Conservation (phyloP, 2,329 filamentous ascomycete species). For the Rutstroemia sp. region DNA sequence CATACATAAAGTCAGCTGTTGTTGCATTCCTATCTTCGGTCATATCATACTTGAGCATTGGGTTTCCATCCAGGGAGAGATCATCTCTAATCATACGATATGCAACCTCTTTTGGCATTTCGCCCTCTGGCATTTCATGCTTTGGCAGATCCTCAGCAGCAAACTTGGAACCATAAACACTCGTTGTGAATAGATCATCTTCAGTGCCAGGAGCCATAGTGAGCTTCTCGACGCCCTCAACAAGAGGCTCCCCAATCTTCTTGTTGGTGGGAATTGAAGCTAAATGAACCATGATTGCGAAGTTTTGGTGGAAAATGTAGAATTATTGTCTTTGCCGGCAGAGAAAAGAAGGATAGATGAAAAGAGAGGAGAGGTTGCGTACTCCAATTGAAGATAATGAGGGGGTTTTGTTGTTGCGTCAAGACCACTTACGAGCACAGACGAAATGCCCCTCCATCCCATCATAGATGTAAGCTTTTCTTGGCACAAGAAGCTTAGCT, state of each 20-base stretch:
- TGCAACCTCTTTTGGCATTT: constrained; percentile 90
- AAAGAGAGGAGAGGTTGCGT: neutral
- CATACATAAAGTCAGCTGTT: constrained; percentile 14
- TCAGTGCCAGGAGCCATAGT: constrained; percentile 29
- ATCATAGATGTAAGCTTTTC: no score
- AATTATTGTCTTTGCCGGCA: neutral
- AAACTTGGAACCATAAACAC: constrained; percentile 79
- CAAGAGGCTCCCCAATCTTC: constrained; percentile 18
- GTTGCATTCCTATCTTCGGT: neutral
- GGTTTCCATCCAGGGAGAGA: constrained; percentile 83
- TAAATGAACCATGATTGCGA: constrained; percentile 40
- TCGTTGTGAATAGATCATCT: constrained; percentile 25
- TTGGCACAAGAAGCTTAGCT: no score
- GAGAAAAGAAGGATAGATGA: neutral
- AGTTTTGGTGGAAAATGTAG: constrained; percentile 6
- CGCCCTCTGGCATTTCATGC: constrained; percentile 77
- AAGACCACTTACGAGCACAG: no score
- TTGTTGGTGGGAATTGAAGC: constrained; percentile 32
- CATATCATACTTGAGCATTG: constrained; percentile 65
- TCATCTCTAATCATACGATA: constrained; percentile 97
- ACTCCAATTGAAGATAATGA: no score
- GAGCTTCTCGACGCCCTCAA: constrained; percentile 40
- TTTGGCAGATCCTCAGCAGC: constrained; percentile 73
- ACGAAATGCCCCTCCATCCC: no score
- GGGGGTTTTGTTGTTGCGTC: no score